Evolutionary conservation across 192 early-diverging fungal species (phyloP).

Genomic region (Podila epigama): DNA sequence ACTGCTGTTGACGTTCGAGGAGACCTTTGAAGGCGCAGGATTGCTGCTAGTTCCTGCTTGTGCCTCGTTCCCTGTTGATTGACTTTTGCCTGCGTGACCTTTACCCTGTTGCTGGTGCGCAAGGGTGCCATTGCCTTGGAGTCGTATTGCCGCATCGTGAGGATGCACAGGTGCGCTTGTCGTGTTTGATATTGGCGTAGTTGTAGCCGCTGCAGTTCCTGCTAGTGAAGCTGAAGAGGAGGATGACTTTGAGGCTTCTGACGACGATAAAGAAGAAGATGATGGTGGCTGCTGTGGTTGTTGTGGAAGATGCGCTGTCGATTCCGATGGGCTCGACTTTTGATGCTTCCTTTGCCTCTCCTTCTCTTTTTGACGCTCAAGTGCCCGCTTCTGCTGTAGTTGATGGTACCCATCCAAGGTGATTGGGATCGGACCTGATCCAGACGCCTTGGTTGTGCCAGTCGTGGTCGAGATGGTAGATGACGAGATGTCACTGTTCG

Average conservation of each 20-base stretch:
- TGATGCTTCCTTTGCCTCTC: conserved; percentile 14
- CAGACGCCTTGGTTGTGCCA: conserved; percentile 3
- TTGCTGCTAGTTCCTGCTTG: not conserved
- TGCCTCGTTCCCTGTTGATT: not conserved
- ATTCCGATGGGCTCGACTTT: not conserved
- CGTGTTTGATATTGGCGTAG: not conserved
- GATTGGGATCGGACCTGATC: conserved; percentile 28
- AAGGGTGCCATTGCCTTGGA: too few species aligned
- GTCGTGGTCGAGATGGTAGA: too few species aligned
- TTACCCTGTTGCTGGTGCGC: too few species aligned
- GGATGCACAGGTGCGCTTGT: too few species aligned
- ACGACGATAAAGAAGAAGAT: not conserved
- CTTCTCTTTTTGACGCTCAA: conserved; percentile 20
- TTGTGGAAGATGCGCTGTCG: not conserved
- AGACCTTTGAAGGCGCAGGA: not conserved
- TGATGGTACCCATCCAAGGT: conserved; percentile 42
- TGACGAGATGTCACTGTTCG: too few species aligned
- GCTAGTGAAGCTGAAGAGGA: not conserved
- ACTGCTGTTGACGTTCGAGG: not conserved
- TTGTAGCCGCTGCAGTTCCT: not conserved
- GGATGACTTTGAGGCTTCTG: not conserved
- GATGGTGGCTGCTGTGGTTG: not conserved
- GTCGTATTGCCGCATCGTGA: too few species aligned
- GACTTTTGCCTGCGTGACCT: too few species aligned
- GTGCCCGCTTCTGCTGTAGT: conserved; percentile 35